phyloP scores from a whole-genome alignment of 129 eudicot species.

The Calendula officinalis region DNA sequence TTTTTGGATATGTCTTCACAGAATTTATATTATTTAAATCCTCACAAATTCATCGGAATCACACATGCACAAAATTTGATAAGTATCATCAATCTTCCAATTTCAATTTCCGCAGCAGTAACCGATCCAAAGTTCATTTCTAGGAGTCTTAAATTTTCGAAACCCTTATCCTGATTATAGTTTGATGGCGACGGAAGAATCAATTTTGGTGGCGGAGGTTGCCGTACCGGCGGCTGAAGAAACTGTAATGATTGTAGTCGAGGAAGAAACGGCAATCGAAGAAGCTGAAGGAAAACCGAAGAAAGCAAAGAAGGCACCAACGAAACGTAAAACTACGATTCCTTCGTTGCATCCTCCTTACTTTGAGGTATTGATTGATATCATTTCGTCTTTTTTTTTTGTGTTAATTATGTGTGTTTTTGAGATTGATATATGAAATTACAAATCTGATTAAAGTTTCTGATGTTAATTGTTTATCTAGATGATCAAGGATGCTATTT shows the following conservation, averaged over 20 bases:
- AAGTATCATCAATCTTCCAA: conserved; percentile 25
- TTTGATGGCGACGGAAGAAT: conserved; percentile 48
- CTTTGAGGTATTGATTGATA: conserved; percentile 41
- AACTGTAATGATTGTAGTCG: conserved; percentile 15
- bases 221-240: conserved; percentile 33
- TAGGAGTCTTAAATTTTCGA: not conserved
- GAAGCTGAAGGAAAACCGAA: conserved; percentile 16
- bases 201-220: conserved; percentile 30
- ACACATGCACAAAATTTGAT: conserved; percentile 14
- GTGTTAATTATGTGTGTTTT: not conserved
- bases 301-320: conserved; percentile 35
- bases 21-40: conserved; percentile 34
- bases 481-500: conserved; percentile 59
- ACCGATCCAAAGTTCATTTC: conserved; percentile 10
- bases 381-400: not conserved
- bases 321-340: conserved; percentile 34
- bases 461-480: conserved; percentile 10
- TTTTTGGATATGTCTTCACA: conserved; percentile 24
- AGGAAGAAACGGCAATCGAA: conserved; percentile 13
- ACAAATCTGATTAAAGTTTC: not conserved
- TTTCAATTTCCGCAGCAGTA: conserved; percentile 5
- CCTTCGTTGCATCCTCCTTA: conserved; percentile 60
- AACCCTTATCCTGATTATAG: conserved; percentile 10
- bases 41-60: conserved; percentile 20
- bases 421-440: not conserved